Conservation (phyloP, 1,284 basidiomycete species). For the Leccinum pachyderme region DNA sequence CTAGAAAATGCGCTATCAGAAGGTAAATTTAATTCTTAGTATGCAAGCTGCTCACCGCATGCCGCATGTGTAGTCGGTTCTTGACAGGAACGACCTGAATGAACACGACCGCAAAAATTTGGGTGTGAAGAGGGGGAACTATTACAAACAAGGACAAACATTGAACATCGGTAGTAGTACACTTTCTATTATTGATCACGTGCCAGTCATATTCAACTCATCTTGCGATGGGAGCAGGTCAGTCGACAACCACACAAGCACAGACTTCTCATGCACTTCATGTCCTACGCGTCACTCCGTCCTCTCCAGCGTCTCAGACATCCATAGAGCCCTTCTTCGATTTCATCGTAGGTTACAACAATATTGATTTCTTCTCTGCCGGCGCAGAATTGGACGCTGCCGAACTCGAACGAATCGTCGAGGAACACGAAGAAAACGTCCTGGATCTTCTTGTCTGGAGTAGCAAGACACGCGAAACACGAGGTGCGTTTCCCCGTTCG, state of each 20-base stretch:
- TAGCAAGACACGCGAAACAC: slow-evolving; percentile 78
- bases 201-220: neutral
- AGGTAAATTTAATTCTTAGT: neutral
- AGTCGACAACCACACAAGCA: slow-evolving; percentile 57
- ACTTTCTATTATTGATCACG: slow-evolving; percentile 6
- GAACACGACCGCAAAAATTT: slow-evolving; percentile 36
- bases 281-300: slow-evolving; percentile 81
- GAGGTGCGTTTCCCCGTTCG: slow-evolving; percentile 56
- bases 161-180: slow-evolving; percentile 14
- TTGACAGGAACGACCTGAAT: slow-evolving; percentile 26
- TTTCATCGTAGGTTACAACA: slow-evolving; percentile 86
- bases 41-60: slow-evolving; percentile 45
- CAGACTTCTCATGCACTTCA: slow-evolving; percentile 70
- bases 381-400: slow-evolving; percentile 65
- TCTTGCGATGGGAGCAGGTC: slow-evolving; percentile 64
- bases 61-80: slow-evolving; percentile 37
- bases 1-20: slow-evolving; percentile 26
- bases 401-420: slow-evolving; percentile 79
- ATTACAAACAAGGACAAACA: slow-evolving; percentile 32
- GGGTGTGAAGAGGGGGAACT: slow-evolving; percentile 8
- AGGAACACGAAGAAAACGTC: slow-evolving; percentile 79
- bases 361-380: slow-evolving; percentile 59
- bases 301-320: slow-evolving; percentile 83
- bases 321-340: slow-evolving; percentile 96
- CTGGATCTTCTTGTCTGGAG: slow-evolving; percentile 89